phyloP scores from a whole-genome alignment of 2,329 filamentous ascomycete species.

The Colletotrichum simmondsii region DNA sequence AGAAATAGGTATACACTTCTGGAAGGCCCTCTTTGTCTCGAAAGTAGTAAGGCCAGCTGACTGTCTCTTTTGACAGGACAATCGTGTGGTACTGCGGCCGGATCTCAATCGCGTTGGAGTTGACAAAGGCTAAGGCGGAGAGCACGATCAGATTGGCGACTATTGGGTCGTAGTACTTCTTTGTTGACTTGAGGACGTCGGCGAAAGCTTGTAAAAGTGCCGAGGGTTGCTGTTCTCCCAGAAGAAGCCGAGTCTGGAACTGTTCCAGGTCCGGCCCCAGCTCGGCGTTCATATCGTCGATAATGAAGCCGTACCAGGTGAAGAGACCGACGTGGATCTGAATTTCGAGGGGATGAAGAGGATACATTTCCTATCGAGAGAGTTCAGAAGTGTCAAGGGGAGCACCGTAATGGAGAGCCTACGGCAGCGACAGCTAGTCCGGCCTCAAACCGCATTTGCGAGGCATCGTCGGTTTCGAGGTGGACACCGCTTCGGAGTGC shows the following conservation, averaged over 20 bases:
- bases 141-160: conserved; percentile 42
- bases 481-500: conserved; percentile 1
- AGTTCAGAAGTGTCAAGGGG: too few species aligned
- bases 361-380: conserved; percentile 31
- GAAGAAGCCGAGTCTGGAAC: conserved; percentile 40
- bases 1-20: conserved; percentile 42
- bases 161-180: conserved; percentile 39
- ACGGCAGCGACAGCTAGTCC: conserved; percentile 18
- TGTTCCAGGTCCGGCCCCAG: conserved; percentile 35
- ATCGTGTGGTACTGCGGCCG: conserved; percentile 36
- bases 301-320: conserved; percentile 43
- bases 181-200: conserved; percentile 35
- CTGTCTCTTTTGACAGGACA: conserved; percentile 34
- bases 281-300: conserved; percentile 41
- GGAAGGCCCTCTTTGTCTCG: conserved; percentile 41
- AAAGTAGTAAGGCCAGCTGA: conserved; percentile 41
- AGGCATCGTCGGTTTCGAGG: conserved; percentile 5
- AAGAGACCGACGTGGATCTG: conserved; percentile 45
- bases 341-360: conserved; percentile 37
- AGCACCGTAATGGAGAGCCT: background rate
- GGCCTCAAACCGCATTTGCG: conserved; percentile 20
- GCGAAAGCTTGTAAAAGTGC: conserved; percentile 39
- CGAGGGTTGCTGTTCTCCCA: conserved; percentile 36
- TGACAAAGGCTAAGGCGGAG: conserved; percentile 43
- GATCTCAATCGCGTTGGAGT: conserved; percentile 40